Base-by-base conservation (phyloP, 345 rosid genomes). In the Dimocarpus longan region DNA sequence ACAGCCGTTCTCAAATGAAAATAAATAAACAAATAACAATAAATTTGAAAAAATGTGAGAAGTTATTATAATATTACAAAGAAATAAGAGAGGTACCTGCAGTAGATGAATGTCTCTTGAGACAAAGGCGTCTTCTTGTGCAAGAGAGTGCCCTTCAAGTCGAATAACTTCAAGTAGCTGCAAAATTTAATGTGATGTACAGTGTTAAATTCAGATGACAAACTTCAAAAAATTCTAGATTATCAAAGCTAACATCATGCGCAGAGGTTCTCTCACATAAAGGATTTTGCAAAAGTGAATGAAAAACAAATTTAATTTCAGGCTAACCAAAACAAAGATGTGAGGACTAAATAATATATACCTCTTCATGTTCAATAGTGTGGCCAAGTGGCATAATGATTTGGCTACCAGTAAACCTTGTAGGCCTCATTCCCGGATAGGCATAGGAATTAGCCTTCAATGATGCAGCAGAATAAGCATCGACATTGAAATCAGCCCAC, bases 401-500 rank as follows among this genome's bases (percentile, higher is more conserved):
- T 77, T 97, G 99, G 84, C 98, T 94, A 64, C 98, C 98, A 0
- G 97, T 94, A 81, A 97, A 97, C 84, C 96, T 90, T 0, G 95
- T 93, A 39, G 99, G 93, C 78, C 99, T 94, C 97, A 92, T 89
- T 68, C 92, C 96, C 0, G 96, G 98, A 88, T 85, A 93, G 71
- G 96, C 91, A 89, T 87, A 94, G 19, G 92, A 78, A 66, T 94
- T 91, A 5, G 98, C 89, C 80, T 94, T 94, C 76, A 95, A 82
- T 7, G 97, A 90, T 1, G 96, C 91, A 21, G 99, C 98, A 24
- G 96, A 91, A 84, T 93, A 97, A 19, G 99, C 98, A 84, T 97
- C 99, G 76, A 97, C 97, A 66, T 92, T 93, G 86, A 92, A 94
- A 84, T 94, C 99, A 80, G 98, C 99, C 99, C 99, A 97, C 75